phyloP scores from a whole-genome alignment of 768 basidiomycete species.

The Serendipita sp. region DNA sequence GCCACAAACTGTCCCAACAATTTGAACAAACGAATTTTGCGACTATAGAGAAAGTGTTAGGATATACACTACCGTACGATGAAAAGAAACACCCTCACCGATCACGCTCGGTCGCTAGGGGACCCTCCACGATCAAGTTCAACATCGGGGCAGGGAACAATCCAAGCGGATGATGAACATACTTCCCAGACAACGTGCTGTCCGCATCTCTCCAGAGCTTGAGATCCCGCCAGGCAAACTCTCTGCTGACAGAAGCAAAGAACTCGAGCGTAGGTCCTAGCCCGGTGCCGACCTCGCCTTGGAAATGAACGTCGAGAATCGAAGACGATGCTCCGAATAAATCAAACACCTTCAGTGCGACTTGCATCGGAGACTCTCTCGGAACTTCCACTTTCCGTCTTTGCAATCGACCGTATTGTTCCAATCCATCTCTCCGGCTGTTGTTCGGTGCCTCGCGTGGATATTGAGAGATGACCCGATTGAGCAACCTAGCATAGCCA shows the following conservation, averaged over 20 bases:
- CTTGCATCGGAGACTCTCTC: conserved; percentile 85
- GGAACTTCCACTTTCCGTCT: conserved; percentile 96
- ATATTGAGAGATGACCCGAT: conserved; percentile 90
- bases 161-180: conserved; percentile 74
- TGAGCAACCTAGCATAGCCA: conserved; percentile 87
- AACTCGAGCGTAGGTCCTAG: conserved; percentile 96
- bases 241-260: conserved; percentile 91
- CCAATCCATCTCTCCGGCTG: conserved; percentile 74
- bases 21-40: conserved; percentile 71
- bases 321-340: conserved; percentile 90
- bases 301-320: conserved; percentile 94
- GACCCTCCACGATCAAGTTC: not conserved
- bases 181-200: conserved; percentile 36
- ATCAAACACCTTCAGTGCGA: conserved; percentile 91
- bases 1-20: conserved; percentile 94
- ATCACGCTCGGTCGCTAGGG: not conserved
- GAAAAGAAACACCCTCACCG: not conserved
- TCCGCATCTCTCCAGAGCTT: conserved; percentile 90
- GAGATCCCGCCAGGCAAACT: conserved; percentile 78
- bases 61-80: not conserved
- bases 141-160: conserved; percentile 74
- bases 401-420: conserved; percentile 81
- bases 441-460: conserved; percentile 52
- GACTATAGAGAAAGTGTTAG: conserved; percentile 29
- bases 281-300: conserved; percentile 96